phyloP scores from a whole-genome alignment of 257 asterid species.

The Salvia rosmarinus region DNA sequence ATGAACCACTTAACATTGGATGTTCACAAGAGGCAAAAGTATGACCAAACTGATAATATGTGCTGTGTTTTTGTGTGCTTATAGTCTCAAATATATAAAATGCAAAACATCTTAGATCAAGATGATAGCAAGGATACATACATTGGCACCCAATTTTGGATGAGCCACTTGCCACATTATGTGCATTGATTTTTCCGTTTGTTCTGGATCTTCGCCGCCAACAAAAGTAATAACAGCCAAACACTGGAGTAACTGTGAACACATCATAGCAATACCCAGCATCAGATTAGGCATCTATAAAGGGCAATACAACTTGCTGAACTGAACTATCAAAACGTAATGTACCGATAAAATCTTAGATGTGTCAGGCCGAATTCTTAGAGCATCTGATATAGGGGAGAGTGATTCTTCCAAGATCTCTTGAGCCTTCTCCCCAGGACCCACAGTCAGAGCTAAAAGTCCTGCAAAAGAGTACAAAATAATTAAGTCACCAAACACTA shows the following conservation, averaged over 20 bases:
- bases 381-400: conserved; percentile 79
- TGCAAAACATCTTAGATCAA: neutral
- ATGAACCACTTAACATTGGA: neutral
- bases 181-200: conserved; percentile 86
- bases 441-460: conserved; percentile 79
- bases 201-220: conserved; percentile 91
- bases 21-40: neutral
- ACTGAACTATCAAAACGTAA: conserved; percentile 7
- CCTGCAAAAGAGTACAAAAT: conserved; percentile 47
- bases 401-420: conserved; percentile 88
- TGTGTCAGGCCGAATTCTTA: conserved; percentile 68
- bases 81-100: neutral
- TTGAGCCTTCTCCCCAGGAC: conserved; percentile 87
- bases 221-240: conserved; percentile 83
- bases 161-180: conserved; percentile 93
- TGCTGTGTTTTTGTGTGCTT: neutral
- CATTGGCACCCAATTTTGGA: conserved; percentile 92
- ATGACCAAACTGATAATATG: conserved; percentile 7
- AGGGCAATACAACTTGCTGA: conserved; percentile 3
- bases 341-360: conserved; percentile 70
- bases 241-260: conserved; percentile 77
- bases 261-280: conserved; percentile 20
- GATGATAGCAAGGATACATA: conserved; percentile 42
- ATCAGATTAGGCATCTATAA: conserved; percentile 10
- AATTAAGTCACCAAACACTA: neutral